Base-by-base conservation (phyloP, 1,284 basidiomycete genomes). In the Moesziomyces globuligerus region DNA sequence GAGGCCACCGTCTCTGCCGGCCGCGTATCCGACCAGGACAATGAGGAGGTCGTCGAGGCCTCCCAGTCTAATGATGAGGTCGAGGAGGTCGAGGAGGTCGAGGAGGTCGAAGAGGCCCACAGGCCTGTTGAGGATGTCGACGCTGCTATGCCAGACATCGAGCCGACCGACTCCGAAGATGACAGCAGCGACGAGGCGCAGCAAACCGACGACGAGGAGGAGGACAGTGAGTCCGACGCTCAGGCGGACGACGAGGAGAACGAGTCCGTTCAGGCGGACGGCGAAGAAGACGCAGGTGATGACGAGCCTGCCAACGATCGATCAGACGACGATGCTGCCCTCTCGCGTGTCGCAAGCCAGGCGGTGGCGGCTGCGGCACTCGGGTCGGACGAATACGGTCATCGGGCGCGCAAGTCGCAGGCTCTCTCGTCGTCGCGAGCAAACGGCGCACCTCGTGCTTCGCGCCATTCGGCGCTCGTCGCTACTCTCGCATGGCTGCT, bases 191-290 rank as follows among this genome's bases (percentile, higher is more conserved):
- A 42, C 17, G 29, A 13, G 5, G 20, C 26, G 32, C 38, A 42
- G 4, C 13, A 18, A 8, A 41, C 26, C 15, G 32, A 50, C 6
- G 38, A 41, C 9, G 40, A 15, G 17, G 45, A 43, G 15, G 29
- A 37, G 29, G 46, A 43, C 15, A 18, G 9, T 21, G 23, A 28
- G 3, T 20, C n/a, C 28, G 8, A 39, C 18, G 17, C 17, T 2
- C 8, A 39, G 3, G 25, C 28, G 5, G 20, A 26, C 13, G 38
- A 46, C 10, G 36, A 36, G 4, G 28, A 40, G 7, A 38, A 7
- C 18, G 11, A 40, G 18, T 28, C 36, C 18, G 17, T 42, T 8
- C 23, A 28, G 21, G 45, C 47, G 24, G 52, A 47, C 38, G 52
- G 36, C 1, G 29, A 28, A 4, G 25, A 29, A 3, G 20, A 21